Evolutionary conservation across 176 grass and related monocot genomes (phyloP), one percentile per base, ranked within the genome.

Genomic region (Eragrostis nindensis): DNA sequence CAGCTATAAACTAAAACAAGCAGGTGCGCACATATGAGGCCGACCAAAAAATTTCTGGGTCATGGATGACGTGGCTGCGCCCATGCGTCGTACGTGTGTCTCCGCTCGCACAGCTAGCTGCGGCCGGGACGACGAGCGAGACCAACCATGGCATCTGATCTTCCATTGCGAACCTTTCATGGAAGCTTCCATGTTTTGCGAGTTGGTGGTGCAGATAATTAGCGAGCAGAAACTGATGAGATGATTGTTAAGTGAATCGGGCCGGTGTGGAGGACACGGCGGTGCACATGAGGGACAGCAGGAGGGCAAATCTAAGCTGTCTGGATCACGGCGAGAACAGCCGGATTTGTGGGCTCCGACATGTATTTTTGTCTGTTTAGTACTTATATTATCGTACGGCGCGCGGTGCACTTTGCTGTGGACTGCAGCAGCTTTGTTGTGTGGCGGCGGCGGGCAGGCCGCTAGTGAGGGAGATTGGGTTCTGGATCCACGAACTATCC

Each of bases 241-340:
- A 47, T 46, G 6, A 64, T 43, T 48, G 43, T 77, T 79, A n/a
- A 64, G 3, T 1, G 0, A 15, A 11, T 4, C 5, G 17, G 10
- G 18, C 29, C 71, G 18, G 12, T 30, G 60, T 18, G 36, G 43
- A 49, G 43, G n/a, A 78, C 60, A 72, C 8, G 73, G 36, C 79
- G 85, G 73, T 71, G 79, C 85, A 76, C 79, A 87, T 65, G 79
- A 56, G 11, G 9, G 66, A 87, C 79, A 64, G 73, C 73, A 63
- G 11, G 26, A 52, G 18, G 64, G 72, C 79, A 82, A 87, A 65
- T 76, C 64, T 70, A 77, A 82, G 60, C 73, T 55, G 62, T 47
- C 45, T 30, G 54, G 71, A 53, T 50, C 62, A 81, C 32, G 48
- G 50, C 26, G 16, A 59, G 27, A 48, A 30, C 62, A 68, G 50